Base-by-base conservation (phyloP, 2,329 filamentous ascomycete species). In the Calycina herbarum region DNA sequence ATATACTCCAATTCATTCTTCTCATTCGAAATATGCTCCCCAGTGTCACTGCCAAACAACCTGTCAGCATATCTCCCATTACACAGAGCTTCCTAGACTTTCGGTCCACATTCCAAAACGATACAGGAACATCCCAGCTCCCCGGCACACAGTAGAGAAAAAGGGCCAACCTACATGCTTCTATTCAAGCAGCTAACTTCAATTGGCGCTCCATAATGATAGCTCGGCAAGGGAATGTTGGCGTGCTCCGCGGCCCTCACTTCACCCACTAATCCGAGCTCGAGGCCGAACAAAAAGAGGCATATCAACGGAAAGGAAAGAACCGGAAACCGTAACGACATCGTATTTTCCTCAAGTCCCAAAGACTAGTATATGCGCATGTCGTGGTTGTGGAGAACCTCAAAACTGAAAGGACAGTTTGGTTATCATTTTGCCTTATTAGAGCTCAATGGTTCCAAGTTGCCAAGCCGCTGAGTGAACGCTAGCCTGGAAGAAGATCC, bases 1-100 rank as follows among this genome's bases (percentile, higher is more conserved):
- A 95, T 89, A 84, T 95, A 98, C 84, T 96, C 86, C 64, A 97
- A 87, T 77, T 96, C 90, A 75, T 95, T 89, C 69, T 89, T 83
- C 42, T 85, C 83, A 76, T 96, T 88, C 75, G 92, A 90, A 75
- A 97, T 89, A 82, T 96, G 93, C 78, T 96, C 93, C 77, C 93
- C 93, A 8, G 91, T 95, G 73, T 96, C 92, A 74, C 92, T 95
- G 60, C 63, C 33, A 45, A 20, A 24, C 38, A n/a, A 8, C 63
- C 27, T 33, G n/a, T 67, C 15, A 66, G 62, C 61, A 33, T 45
- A 2, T 15, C 8, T 13, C 27, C 15, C n/a, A 24, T 7, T 29
- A 20, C 51, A 35, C 51, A 35, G 57, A 57, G 35, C 7, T 31
- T 59, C 54, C 13, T 27, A 20, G 20, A 13, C 42, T 17, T 54